Percentiles rank a stretch among this genome's conserved stretches.
These are phyloP conservation scores for Athelia sp. DNA, from an alignment of 1,284 basidiomycete genomes.

Conservation along the genomic window DNA sequence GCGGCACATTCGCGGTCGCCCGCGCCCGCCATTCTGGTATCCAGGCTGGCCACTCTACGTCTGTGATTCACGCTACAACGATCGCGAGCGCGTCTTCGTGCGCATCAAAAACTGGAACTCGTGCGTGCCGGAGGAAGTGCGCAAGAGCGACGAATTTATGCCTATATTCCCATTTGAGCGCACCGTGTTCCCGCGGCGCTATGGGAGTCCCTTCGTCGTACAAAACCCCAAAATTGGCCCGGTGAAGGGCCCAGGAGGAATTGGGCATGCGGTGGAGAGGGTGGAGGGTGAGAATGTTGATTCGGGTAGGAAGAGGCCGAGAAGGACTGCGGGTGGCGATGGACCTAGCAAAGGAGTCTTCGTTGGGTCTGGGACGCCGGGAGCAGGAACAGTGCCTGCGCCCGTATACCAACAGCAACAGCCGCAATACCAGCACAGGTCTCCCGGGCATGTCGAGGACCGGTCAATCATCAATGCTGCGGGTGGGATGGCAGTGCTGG, in stretches of 20 bases:
- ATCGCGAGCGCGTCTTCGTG: constrained; percentile 75
- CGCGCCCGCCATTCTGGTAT: constrained; percentile 76
- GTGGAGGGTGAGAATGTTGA: constrained; percentile 39
- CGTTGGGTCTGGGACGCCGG: constrained; percentile 18
- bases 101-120: constrained; percentile 94
- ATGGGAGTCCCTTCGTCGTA: constrained; percentile 67
- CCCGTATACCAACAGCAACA: constrained; percentile 17
- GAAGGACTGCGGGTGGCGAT: constrained; percentile 22
- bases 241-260: constrained; percentile 55
- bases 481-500: constrained; percentile 19
- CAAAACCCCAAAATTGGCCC: constrained; percentile 20
- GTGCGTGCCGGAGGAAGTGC: constrained; percentile 82
- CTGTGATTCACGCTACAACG: constrained; percentile 89
- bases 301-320: constrained; percentile 41
- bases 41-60: constrained; percentile 90
- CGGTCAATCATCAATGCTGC: constrained; percentile 33
- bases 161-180: constrained; percentile 81
- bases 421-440: constrained; percentile 13
- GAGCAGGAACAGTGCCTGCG: constrained; percentile 10
- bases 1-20: constrained; percentile 77
- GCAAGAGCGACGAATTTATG: constrained; percentile 77
- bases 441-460: constrained; percentile 17
- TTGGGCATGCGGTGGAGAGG: constrained; percentile 43
- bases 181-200: constrained; percentile 57
- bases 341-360: constrained; percentile 29